Percentiles rank a stretch among this genome's conserved stretches.
These are phyloP conservation scores for Neoboletus magnificus DNA, from an alignment of 768 basidiomycete genomes.

Conservation along the genomic window DNA sequence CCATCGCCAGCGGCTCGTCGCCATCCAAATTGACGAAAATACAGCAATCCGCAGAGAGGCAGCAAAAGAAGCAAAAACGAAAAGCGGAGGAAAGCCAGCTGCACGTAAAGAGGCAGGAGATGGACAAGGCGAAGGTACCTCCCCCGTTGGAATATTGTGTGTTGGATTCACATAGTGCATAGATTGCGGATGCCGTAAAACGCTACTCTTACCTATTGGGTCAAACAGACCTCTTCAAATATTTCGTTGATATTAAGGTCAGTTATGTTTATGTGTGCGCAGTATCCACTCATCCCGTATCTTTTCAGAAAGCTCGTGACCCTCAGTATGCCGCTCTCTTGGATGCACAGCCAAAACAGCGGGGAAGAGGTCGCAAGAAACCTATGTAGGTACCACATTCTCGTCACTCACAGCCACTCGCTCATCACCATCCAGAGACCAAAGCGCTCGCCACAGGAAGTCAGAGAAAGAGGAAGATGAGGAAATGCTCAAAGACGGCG, in stretches of 20 bases:
- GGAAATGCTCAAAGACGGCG: slow-evolving; percentile 86
- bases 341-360: slow-evolving; percentile 81
- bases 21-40: slow-evolving; percentile 35
- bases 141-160: background rate
- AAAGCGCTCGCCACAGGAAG: slow-evolving; percentile 81
- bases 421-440: slow-evolving; percentile 49
- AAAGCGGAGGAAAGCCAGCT: slow-evolving; percentile 71
- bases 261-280: slow-evolving; percentile 5
- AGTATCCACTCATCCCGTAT: background rate
- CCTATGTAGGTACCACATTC: slow-evolving; percentile 47
- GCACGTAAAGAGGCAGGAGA: slow-evolving; percentile 68
- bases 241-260: slow-evolving; percentile 97
- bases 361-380: slow-evolving; percentile 84
- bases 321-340: slow-evolving; percentile 90
- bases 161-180: slow-evolving; percentile 11
- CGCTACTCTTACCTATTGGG: slow-evolving; percentile 97
- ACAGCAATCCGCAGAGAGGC: slow-evolving; percentile 38
- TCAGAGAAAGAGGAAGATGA: slow-evolving; percentile 99
- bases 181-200: slow-evolving; percentile 93
- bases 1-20: slow-evolving; percentile 23
- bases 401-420: background rate
- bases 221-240: slow-evolving; percentile 96
- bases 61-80: slow-evolving; percentile 50
- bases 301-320: slow-evolving; percentile 73
- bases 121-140: slow-evolving; percentile 83